Conservation (phyloP, 2,329 filamentous ascomycete genomes). For the Zymoseptoria crescenta region DNA sequence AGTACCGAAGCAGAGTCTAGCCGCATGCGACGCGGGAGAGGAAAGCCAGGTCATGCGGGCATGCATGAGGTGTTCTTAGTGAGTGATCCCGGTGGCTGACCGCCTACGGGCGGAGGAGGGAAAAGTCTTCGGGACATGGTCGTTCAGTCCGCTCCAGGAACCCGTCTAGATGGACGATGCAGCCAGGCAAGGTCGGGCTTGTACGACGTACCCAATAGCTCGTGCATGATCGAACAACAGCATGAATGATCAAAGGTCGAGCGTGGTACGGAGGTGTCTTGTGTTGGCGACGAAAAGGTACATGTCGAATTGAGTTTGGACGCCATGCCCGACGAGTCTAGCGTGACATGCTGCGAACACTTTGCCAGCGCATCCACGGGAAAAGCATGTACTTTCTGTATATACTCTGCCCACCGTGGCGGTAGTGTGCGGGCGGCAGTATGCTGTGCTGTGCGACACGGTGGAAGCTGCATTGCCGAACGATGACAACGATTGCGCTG, state of each 20-base stretch:
- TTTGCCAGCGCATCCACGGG: neutral
- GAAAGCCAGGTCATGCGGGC: neutral
- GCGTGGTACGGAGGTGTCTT: neutral
- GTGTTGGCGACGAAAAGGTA: neutral
- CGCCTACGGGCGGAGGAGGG: neutral
- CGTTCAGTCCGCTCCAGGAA: neutral
- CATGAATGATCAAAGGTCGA: neutral
- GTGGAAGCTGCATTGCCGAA: neutral
- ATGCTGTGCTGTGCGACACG: neutral
- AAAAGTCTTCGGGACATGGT: neutral
- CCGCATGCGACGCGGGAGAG: neutral
- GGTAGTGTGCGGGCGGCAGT: neutral
- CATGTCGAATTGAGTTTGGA: neutral
- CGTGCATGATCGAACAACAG: conserved; percentile 3
- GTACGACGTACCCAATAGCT: conserved; percentile 5
- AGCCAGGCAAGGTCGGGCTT: neutral
- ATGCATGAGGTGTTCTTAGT: neutral
- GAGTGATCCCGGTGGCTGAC: neutral
- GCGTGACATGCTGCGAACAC: neutral
- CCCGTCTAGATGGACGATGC: neutral
- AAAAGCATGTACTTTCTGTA: neutral
- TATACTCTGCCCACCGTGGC: neutral
- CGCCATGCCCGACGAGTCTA: neutral
- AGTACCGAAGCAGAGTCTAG: neutral
- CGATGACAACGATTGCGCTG: neutral